Conservation (phyloP, 768 basidiomycete genomes). For the Cystofilobasidium ferigula region DNA sequence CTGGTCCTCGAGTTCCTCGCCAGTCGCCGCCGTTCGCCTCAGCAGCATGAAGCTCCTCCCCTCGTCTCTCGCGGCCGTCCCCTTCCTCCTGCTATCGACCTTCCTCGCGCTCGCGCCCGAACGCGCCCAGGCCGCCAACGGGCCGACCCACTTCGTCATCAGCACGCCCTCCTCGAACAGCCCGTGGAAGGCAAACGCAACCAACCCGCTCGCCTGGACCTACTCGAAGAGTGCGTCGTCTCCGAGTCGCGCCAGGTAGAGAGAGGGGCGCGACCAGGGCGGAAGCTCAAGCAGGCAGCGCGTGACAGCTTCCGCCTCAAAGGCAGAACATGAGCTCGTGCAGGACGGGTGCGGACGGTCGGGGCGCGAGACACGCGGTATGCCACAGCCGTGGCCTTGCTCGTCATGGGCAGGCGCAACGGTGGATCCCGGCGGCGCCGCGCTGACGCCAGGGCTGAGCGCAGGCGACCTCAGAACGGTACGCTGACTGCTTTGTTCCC, state of each 20-base stretch:
- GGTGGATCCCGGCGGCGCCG: too few species aligned
- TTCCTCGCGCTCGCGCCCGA: not conserved
- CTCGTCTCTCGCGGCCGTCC: not conserved
- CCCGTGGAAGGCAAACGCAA: slow-evolving; percentile 9
- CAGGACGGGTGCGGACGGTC: too few species aligned
- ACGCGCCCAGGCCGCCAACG: not conserved
- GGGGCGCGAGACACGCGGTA: too few species aligned
- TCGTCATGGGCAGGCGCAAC: too few species aligned
- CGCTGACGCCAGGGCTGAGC: too few species aligned
- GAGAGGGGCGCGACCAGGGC: not conserved
- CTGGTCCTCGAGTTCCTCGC: not conserved
- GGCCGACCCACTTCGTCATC: slow-evolving; percentile 23
- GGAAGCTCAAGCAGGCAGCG: not conserved
- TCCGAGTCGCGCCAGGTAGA: not conserved
- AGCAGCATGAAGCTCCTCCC: slow-evolving; percentile 1
- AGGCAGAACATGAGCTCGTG: too few species aligned
- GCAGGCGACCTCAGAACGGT: too few species aligned
- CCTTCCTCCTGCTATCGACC: not conserved
- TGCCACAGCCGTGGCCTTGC: too few species aligned
- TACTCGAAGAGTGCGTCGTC: slow-evolving; percentile 13
- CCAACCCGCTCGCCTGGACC: slow-evolving; percentile 18
- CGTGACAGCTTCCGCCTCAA: too few species aligned
- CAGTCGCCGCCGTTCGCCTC: not conserved
- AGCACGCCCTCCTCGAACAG: not conserved
- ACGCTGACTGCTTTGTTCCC: not conserved